These are phyloP conservation scores for Thalassiosira sp. DNA, from an alignment of 352 stramenopile species.

Conservation along the genomic window DNA sequence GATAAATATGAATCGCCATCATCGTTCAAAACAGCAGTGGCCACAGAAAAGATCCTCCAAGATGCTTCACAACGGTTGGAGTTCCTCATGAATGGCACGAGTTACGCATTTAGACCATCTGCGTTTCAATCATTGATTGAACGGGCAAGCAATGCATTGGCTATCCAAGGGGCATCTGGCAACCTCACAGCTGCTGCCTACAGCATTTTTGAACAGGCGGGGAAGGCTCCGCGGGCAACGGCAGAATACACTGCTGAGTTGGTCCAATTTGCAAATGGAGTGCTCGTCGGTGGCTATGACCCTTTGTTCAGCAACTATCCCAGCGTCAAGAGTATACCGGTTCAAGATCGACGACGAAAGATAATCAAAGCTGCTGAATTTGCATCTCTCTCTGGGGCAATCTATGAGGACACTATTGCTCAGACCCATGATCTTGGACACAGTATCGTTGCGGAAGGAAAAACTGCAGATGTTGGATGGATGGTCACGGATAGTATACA, in stretches of 20 bases:
- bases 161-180: slow-evolving; percentile 49
- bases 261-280: slow-evolving; percentile 68
- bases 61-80: slow-evolving; percentile 65
- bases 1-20: slow-evolving; percentile 15
- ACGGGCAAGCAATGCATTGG: slow-evolving; percentile 42
- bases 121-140: slow-evolving; percentile 54
- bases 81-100: slow-evolving; percentile 50
- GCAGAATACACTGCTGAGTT: slow-evolving; percentile 68
- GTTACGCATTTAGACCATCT: slow-evolving; percentile 40
- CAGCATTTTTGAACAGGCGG: slow-evolving; percentile 60
- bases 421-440: slow-evolving; percentile 54
- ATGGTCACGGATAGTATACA: slow-evolving; percentile 76
- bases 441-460: slow-evolving; percentile 70
- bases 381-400: slow-evolving; percentile 60
- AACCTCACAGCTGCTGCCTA: slow-evolving; percentile 60
- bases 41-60: slow-evolving; percentile 50
- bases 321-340: slow-evolving; percentile 38
- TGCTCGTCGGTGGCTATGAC: slow-evolving; percentile 60
- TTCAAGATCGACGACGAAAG: slow-evolving; percentile 40
- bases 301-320: slow-evolving; percentile 67
- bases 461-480: slow-evolving; percentile 76
- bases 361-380: slow-evolving; percentile 67
- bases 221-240: slow-evolving; percentile 61
- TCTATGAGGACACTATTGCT: slow-evolving; percentile 74
- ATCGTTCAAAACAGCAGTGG: slow-evolving; percentile 1